Evolutionary conservation across 495 filamentous ascomycete species (phyloP), one percentile per base, ranked within the genome.

Genomic region (Hypoxylon fragiforme): DNA sequence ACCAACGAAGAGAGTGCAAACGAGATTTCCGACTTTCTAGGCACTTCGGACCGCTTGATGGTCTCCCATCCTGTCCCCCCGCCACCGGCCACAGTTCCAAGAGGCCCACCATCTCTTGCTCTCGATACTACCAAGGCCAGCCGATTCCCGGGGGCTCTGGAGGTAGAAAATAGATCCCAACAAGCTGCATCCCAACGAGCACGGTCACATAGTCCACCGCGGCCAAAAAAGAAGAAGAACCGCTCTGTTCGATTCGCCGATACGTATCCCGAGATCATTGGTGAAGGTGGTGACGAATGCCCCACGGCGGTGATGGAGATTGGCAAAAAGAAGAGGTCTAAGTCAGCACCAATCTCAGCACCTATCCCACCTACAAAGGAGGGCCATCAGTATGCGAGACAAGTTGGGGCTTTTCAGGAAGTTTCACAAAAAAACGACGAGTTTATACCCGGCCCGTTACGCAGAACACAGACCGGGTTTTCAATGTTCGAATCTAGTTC

Each of bases 201-300:
- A 28, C 66, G 53, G 18, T 68, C 69, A 8, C 63, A 62, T 60
- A 73, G 68, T 42, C 64, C 70, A 11, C 57, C 59, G 20, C 60
- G 66, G 18, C 61, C 60, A 13, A 69, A 54, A 38, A 71, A 66
- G 44, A 48, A 65, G 18, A 88, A 88, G 63, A 83, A 83, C 2
- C 70, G 92, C 51, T 69, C 68, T 13, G 90, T 95, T n/a, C 79
- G 76, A 35, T 96, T 95, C 63, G 80, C 72, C 6, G 76, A 85
- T 41, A 76, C 70, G 15, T 72, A 73, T 50, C 89, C 90, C 12
- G 87, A 89, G 28, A 64, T 95, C 41, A 95, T 96, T 68, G 91
- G 91, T 18, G 83, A 89, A 62, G 91, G 91, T 16, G 91, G 91
- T 11, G 91, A 95, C 69, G 90, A 95, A 55, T 83, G 85, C 34